These are phyloP conservation scores for Thalassia testudinum DNA, from an alignment of 116 monocot species.

Conservation along the genomic window DNA sequence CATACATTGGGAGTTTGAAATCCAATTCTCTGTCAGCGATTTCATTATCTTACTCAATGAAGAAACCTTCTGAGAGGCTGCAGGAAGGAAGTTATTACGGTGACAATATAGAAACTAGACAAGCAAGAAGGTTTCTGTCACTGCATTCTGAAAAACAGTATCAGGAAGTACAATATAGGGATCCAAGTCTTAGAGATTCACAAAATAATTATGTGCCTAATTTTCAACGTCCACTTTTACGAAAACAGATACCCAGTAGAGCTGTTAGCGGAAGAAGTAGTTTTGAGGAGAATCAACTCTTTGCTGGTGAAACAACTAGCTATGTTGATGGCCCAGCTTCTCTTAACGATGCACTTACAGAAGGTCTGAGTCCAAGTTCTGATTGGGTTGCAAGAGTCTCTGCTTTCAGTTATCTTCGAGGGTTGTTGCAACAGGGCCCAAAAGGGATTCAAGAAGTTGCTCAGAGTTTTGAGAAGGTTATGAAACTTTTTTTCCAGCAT, in stretches of 20 bases:
- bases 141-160: constrained; percentile 43
- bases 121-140: constrained; percentile 19
- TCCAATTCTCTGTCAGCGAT: constrained; percentile 49
- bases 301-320: constrained; percentile 40
- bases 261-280: constrained; percentile 50
- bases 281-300: constrained; percentile 68
- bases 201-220: constrained; percentile 75
- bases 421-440: constrained; percentile 64
- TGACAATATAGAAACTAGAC: constrained; percentile 30
- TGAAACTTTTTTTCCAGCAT: constrained; percentile 92
- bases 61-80: constrained; percentile 44
- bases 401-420: constrained; percentile 77
- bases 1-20: constrained; percentile 29
- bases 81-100: constrained; percentile 32
- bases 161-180: constrained; percentile 38
- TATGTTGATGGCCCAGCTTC: constrained; percentile 68
- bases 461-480: constrained; percentile 95
- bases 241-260: constrained; percentile 72
- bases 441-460: constrained; percentile 78
- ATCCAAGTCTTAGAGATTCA: constrained; percentile 43
- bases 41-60: constrained; percentile 29
- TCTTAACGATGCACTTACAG: constrained; percentile 73
- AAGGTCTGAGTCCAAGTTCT: constrained; percentile 78
- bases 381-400: constrained; percentile 94
- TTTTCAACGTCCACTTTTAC: constrained; percentile 88